phyloP scores from a whole-genome alignment of 2,329 filamentous ascomycete genomes.

The Lachnellula arida region DNA sequence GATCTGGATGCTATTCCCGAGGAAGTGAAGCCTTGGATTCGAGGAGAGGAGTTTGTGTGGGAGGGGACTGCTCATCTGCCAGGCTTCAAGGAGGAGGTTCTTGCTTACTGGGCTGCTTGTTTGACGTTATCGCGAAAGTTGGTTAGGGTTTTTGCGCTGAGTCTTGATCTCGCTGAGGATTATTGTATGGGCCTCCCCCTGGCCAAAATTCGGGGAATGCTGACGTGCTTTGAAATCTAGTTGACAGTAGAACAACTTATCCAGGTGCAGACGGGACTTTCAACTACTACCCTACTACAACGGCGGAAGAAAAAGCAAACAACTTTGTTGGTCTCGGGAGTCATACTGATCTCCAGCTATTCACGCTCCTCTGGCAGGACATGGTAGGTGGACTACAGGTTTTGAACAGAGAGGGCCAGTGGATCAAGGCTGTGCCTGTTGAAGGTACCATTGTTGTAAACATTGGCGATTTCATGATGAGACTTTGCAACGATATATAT shows the following conservation, averaged over 20 bases:
- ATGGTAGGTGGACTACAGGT: constrained; percentile 40
- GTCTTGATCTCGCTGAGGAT: constrained; percentile 47
- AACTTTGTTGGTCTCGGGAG: constrained; percentile 40
- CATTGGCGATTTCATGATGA: constrained; percentile 49
- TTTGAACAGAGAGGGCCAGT: constrained; percentile 39
- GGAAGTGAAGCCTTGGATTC: constrained; percentile 39
- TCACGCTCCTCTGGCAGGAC: constrained; percentile 48
- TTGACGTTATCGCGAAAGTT: constrained; percentile 47
- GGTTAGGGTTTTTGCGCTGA: constrained; percentile 49
- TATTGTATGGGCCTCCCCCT: constrained; percentile 33
- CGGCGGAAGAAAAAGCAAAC: constrained; percentile 27
- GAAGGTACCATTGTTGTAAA: constrained; percentile 47
- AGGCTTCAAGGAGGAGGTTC: constrained; percentile 42
- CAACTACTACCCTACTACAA: constrained; percentile 41
- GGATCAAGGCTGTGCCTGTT: constrained; percentile 41
- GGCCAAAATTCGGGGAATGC: background rate
- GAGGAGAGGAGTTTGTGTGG: constrained; percentile 50
- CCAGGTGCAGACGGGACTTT: constrained; percentile 43
- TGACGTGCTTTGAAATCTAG: background rate
- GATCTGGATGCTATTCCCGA: constrained; percentile 39
- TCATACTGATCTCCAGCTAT: constrained; percentile 45
- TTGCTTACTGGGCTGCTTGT: constrained; percentile 45
- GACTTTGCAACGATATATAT: constrained; percentile 46
- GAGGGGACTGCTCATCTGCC: constrained; percentile 44
- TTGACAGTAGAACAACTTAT: constrained; percentile 49